phyloP scores from a whole-genome alignment of 768 basidiomycete genomes.

The Candolleomyces efflorescens region DNA sequence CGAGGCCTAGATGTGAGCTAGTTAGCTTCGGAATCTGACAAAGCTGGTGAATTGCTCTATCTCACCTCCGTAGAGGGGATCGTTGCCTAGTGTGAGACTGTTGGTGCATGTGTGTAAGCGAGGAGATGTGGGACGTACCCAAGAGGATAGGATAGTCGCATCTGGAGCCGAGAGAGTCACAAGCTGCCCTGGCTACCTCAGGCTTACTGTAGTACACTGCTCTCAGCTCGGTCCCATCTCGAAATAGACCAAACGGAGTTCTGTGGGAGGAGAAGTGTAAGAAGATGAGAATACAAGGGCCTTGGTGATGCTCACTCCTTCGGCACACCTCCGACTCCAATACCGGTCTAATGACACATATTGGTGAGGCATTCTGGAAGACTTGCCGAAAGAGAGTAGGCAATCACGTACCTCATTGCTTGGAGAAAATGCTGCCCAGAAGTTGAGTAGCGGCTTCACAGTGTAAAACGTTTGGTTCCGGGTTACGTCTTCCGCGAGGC shows the following conservation, averaged over 20 bases:
- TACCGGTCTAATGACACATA: constrained; percentile 52
- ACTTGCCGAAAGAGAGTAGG: background rate
- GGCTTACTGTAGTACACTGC: constrained; percentile 68
- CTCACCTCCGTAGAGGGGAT: constrained; percentile 74
- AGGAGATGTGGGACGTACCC: constrained; percentile 34
- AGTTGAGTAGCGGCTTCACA: constrained; percentile 71
- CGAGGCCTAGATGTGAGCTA: constrained; percentile 46
- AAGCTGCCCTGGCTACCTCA: constrained; percentile 65
- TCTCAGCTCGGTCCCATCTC: constrained; percentile 73
- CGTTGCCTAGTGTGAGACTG: constrained; percentile 48
- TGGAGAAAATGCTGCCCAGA: constrained; percentile 77
- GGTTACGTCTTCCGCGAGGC: constrained; percentile 67
- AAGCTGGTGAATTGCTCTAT: background rate
- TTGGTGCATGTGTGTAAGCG: background rate
- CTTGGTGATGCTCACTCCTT: constrained; percentile 48
- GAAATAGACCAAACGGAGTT: constrained; percentile 72
- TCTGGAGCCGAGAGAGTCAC: constrained; percentile 53
- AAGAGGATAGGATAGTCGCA: constrained; percentile 77
- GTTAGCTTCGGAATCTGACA: too few species aligned
- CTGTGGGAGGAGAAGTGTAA: constrained; percentile 26
- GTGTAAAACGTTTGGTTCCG: constrained; percentile 73
- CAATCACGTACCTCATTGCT: constrained; percentile 55
- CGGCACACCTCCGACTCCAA: constrained; percentile 62
- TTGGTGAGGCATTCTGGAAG: background rate
- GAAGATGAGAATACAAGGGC: background rate